Conservation (phyloP, 2,329 filamentous ascomycete species). For the Diaporthe citri region DNA sequence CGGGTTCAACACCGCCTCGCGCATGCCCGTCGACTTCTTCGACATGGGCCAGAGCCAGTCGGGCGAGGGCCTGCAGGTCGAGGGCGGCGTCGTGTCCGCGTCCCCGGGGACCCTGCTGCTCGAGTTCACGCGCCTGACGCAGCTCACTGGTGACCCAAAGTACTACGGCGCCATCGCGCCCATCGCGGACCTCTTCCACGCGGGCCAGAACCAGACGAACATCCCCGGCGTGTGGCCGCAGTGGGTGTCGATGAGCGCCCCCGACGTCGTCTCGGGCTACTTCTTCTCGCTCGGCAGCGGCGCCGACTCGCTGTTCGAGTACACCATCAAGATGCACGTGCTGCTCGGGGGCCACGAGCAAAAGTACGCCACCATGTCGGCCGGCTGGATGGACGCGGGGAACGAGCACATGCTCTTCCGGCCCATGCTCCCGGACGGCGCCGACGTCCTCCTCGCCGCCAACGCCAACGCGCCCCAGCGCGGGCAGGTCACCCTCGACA, state of each 20-base stretch:
- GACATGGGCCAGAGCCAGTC: slow-evolving; percentile 56
- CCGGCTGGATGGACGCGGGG: slow-evolving; percentile 69
- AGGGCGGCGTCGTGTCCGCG: slow-evolving; percentile 57
- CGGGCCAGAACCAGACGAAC: slow-evolving; percentile 73
- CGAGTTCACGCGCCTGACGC: slow-evolving; percentile 80
- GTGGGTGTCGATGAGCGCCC: slow-evolving; percentile 69
- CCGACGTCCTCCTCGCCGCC: slow-evolving; percentile 73
- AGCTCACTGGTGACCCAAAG: slow-evolving; percentile 78
- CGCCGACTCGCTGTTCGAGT: slow-evolving; percentile 62
- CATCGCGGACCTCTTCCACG: slow-evolving; percentile 76
- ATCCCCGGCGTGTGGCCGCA: slow-evolving; percentile 82
- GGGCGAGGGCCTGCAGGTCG: slow-evolving; percentile 50
- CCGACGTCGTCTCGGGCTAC: slow-evolving; percentile 52
- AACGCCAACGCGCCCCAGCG: slow-evolving; percentile 45
- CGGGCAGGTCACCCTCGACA: slow-evolving; percentile 50
- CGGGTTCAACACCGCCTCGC: slow-evolving; percentile 59
- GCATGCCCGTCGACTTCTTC: slow-evolving; percentile 62
- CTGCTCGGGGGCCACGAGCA: slow-evolving; percentile 71
- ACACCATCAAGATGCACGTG: slow-evolving; percentile 60
- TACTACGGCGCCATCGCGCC: slow-evolving; percentile 80
- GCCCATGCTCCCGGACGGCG: slow-evolving; percentile 69
- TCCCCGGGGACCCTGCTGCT: slow-evolving; percentile 75
- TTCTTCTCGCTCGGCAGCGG: slow-evolving; percentile 52
- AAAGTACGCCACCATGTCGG: slow-evolving; percentile 73
- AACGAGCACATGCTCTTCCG: slow-evolving; percentile 73